Base-by-base conservation (phyloP, 1,139 yeast species). In the Hyphopichia khmerensis region DNA sequence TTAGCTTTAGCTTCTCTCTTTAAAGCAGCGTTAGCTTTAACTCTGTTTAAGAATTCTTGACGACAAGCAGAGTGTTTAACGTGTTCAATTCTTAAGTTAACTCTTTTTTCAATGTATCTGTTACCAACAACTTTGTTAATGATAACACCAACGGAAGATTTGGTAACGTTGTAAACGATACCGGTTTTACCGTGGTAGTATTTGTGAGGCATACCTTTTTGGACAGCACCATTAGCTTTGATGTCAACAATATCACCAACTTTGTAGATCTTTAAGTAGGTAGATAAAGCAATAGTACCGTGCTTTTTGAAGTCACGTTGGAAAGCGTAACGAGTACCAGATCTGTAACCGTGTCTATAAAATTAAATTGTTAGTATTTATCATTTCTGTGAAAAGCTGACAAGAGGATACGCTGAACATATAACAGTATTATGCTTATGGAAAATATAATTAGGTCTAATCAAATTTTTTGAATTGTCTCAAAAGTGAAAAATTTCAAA, bases 181-280 rank as follows among this genome's bases (percentile, higher is more conserved):
- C 99, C 99, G 60, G 99, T 93, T 87, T 90, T 93, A 79, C 99
- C 99, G 83, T 91, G 97, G 96, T 93, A 93, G 87, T 83, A 91
- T 83, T 93, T 93, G 90, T 89, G 96, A 75, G 99, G 99, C 97
- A 93, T 90, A 87, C 99, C 98, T 85, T 91, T 90, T 77, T 93
- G 98, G 81, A 91, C 82, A 62, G 99, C 83, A 83, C 96, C 97
- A 75, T 93, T 93, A 77, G 96, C 99, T 81, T 89, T 91, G 82
- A 93, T 91, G 79, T 93, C 99, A 70, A 93, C 99, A 67, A 93
- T 91, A 78, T 93, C 99, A 70, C 99, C 99, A 65, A 93, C 97
- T 79, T 83, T 89, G 96, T 93, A 93, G 71, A 82, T 79, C 87
- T 88, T 90, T 82, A 93, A 79, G 95, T 91, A 93, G 72, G 96